These are phyloP conservation scores for Rubroboletus pulcherrimus DNA, from an alignment of 768 basidiomycete genomes.

Conservation along the genomic window DNA sequence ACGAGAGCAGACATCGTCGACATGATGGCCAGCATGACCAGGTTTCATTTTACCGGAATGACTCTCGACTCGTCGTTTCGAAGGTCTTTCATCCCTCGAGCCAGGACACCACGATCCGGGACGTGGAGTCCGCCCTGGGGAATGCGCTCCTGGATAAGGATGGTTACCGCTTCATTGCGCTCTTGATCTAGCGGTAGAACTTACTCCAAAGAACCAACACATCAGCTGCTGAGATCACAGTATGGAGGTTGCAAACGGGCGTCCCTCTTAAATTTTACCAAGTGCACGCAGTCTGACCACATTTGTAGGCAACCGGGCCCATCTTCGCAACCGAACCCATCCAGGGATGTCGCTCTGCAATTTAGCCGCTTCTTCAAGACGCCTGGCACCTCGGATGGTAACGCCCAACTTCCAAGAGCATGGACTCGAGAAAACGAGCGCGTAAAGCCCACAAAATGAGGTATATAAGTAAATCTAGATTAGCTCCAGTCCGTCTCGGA, in stretches of 20 bases:
- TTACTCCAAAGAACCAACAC: not conserved
- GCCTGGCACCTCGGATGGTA: not conserved
- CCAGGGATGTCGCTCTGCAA: too few species aligned
- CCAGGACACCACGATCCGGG: not conserved
- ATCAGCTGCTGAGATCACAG: not conserved
- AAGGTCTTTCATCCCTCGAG: not conserved
- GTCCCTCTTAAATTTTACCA: too few species aligned
- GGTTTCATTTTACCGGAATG: not conserved
- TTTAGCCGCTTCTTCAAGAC: not conserved
- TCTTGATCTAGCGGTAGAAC: not conserved
- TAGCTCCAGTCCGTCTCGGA: constrained; percentile 25
- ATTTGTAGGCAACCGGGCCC: too few species aligned
- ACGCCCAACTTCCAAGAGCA: constrained; percentile 22
- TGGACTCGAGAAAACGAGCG: not conserved
- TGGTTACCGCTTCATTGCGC: not conserved
- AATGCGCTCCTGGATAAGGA: not conserved
- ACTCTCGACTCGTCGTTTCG: not conserved
- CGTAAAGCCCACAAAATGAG: constrained; percentile 13
- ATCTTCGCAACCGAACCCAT: not conserved
- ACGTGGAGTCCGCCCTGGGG: not conserved
- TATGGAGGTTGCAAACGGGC: not conserved
- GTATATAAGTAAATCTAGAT: constrained; percentile 26
- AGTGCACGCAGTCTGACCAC: too few species aligned
- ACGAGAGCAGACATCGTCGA: not conserved
- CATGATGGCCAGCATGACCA: not conserved